Conservation (phyloP, 1,139 yeast genomes). For the Geotrichum aggregatum region DNA sequence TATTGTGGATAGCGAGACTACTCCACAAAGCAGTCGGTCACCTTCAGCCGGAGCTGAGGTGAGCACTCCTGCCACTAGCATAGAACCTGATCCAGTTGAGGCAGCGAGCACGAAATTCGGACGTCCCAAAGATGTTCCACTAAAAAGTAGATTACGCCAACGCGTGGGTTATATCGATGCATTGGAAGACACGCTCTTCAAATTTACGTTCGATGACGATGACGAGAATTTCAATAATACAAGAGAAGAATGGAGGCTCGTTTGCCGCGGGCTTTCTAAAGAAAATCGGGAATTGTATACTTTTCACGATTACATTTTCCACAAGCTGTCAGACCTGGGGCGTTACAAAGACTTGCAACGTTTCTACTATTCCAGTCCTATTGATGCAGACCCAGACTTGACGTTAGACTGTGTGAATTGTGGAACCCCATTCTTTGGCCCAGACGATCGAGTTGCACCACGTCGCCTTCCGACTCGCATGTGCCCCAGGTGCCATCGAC, state of each 20-base stretch:
- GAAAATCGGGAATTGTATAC: slow-evolving; percentile 14
- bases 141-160: slow-evolving; percentile 16
- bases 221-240: slow-evolving; percentile 17
- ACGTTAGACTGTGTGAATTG: slow-evolving; percentile 30
- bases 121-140: slow-evolving; percentile 11
- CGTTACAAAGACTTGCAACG: slow-evolving; percentile 20
- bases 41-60: slow-evolving; percentile 9
- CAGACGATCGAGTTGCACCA: slow-evolving; percentile 21
- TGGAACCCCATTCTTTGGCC: slow-evolving; percentile 27
- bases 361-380: slow-evolving; percentile 26
- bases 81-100: slow-evolving; percentile 8
- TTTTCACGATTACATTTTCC: slow-evolving; percentile 17
- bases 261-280: slow-evolving; percentile 9
- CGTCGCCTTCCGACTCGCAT: slow-evolving; percentile 20
- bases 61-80: slow-evolving; percentile 18
- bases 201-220: slow-evolving; percentile 19
- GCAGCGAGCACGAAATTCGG: background rate
- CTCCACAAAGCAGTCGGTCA: slow-evolving; percentile 8
- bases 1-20: slow-evolving; percentile 7
- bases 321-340: slow-evolving; percentile 12
- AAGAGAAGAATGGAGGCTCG: slow-evolving; percentile 15
- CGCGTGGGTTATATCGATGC: slow-evolving; percentile 5
- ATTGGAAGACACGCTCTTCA: slow-evolving; percentile 12
- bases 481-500: slow-evolving; percentile 38
- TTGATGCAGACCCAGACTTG: slow-evolving; percentile 22